Evolutionary conservation across 305 asterid genomes (phyloP), one percentile per base, ranked within the genome.

Genomic region (Fraxinus greggii): DNA sequence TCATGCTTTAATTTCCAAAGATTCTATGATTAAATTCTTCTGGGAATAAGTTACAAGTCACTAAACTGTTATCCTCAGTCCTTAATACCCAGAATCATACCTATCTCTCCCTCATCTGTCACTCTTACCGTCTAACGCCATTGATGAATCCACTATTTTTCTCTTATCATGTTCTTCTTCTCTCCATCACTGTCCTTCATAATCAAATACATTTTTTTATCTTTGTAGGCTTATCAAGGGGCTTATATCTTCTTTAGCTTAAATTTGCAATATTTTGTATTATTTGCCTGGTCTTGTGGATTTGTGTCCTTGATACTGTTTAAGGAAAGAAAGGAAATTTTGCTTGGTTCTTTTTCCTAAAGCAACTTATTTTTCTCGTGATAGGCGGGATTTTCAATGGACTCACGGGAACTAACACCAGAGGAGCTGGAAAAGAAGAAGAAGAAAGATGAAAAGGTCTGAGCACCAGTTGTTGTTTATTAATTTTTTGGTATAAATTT

Each of bases 371-470:
- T 42, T 36, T 78, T 42, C 23, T 24, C 6, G 19, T 48, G 75
- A 56, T 26, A 79, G 89, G 78, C 31, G 23, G 78, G 80, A 31
- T 80, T 51, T 79, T 45, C 88, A 56, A 86, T 89, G 92, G 92
- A 89, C 38, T 77, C 80, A 36, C 85, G 81, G 19, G 89, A 79
- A 36, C 83, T 92, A 79, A 92, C 97, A 61, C 93, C 91, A 2
- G 97, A 91, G 80, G 98, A 92, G 77, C 89, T 92, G 26, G 98
- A 93, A 26, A 92, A 88, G 93, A 92, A 95, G 90, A 92, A 90
- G 97, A 95, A 91, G 89, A 95, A 91, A 80, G 98, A 95, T 77
- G 98, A 95, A 76, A 95, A 93, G 97, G 98, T 95, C 74, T 42
- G 82, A 26, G 79, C 38, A 42, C 28, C 33, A 29, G 6, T 35